Base-by-base conservation (phyloP, 805 yeast genomes). In the Candida adriatica region DNA sequence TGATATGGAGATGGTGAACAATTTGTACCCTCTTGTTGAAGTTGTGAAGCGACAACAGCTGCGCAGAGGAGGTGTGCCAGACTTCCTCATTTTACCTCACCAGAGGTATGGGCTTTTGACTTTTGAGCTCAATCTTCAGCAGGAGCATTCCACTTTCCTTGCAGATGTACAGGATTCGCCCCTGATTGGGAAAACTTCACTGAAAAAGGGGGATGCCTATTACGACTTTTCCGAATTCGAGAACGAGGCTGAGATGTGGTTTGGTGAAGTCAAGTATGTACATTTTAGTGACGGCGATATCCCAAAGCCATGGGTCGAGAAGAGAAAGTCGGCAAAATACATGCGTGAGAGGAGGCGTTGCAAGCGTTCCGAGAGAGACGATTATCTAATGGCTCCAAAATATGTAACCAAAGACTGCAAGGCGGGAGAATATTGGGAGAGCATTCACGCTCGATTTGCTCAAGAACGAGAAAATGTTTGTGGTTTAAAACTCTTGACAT, bases 271-370 rank as follows among this genome's bases (percentile, higher is more conserved):
- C 5, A 68, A 65, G 44, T 58, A 73, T 31, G 49, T 78, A 15
- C 86, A 79, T 50, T 79, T 72, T 49, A 71, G 80, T 4, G 86
- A 79, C 45, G 62, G 65, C 22, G 86, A 85, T 5, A 52, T 77
- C 5, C 73, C 76, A 0, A 77, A 79, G 46, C 85, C 85, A 6
- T 78, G 86, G 86, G 48, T 36, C 22, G n/a, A 33, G 16, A 33
- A 38, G 25, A 27, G 35, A 8, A 32, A 24, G 1, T n/a, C 29
- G 0, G 33, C 17, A 3, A 27, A 21, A 1, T 45, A 45, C 27
- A 47, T 46, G 51, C 24, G 24, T 1, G 24, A 5, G 6, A 35
- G 50, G 32, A 32, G 40, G 1, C 30, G 53, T 8, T 48, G 53
- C 29, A 29, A 32, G 15, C 11, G 30, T 3, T 40, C 30, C 32